Conservation (phyloP, 2,329 filamentous ascomycete genomes). For the Pseudogymnoascus sp. region DNA sequence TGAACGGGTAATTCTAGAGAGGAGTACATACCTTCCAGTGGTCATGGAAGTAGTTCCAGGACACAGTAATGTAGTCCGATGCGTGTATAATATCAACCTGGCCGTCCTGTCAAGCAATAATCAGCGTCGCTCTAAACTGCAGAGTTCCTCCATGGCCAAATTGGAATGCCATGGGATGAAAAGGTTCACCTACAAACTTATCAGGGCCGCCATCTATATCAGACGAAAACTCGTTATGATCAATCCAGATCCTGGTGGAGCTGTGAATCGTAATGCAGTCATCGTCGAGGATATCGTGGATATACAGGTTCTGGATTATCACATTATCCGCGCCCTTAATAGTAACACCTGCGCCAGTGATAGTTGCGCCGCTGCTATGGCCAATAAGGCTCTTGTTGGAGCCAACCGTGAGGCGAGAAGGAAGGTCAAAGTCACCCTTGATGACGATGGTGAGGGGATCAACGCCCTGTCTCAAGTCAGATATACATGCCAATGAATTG, state of each 20-base stretch:
- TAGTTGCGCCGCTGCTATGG: conserved; percentile 20
- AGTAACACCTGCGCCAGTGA: conserved; percentile 39
- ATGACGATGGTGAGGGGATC: conserved; percentile 37
- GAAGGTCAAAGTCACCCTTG: conserved; percentile 27
- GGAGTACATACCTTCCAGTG: conserved; percentile 26
- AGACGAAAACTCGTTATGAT: conserved; percentile 35
- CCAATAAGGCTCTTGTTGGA: conserved; percentile 43
- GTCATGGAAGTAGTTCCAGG: conserved; percentile 36
- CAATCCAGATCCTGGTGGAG: conserved; percentile 41
- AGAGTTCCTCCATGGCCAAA: background rate
- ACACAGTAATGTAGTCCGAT: conserved; percentile 36
- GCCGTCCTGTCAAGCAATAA: conserved; percentile 31
- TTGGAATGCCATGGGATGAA: background rate
- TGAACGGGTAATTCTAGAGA: no score
- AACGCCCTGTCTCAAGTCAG: conserved; percentile 30
- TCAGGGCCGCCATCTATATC: conserved; percentile 33
- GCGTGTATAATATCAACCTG: conserved; percentile 38
- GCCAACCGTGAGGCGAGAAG: conserved; percentile 17
- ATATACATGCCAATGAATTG: background rate
- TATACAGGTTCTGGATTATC: conserved; percentile 48
- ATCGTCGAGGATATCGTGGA: conserved; percentile 39
- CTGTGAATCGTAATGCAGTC: conserved; percentile 44
- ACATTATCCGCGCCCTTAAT: conserved; percentile 43
- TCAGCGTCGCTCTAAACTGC: background rate
- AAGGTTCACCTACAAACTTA: conserved; percentile 14